phyloP scores from a whole-genome alignment of 495 filamentous ascomycete genomes.

The Geoglossum glabrum region DNA sequence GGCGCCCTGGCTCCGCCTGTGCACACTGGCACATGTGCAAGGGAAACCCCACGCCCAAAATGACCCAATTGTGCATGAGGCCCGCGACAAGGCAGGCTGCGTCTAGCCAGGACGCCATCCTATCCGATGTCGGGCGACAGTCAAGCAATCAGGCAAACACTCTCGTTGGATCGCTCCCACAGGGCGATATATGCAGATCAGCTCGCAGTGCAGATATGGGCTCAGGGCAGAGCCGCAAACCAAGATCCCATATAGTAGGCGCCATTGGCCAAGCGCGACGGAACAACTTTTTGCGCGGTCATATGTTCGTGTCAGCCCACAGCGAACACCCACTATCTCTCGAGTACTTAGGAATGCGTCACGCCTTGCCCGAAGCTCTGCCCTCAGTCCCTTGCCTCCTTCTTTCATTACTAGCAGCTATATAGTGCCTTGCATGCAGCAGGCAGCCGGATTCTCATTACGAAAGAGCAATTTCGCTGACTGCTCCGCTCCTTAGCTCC shows the following conservation, averaged over 20 bases:
- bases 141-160: not conserved
- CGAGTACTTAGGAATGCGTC: not conserved
- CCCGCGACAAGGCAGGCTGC: not conserved
- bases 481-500: not conserved
- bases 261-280: not conserved
- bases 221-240: not conserved
- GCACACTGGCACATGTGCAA: not conserved
- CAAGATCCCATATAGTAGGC: not conserved
- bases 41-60: not conserved
- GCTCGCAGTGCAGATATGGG: not conserved
- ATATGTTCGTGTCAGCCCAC: not conserved
- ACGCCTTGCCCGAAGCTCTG: not conserved
- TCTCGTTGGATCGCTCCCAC: not conserved
- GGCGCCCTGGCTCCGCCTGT: not conserved
- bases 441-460: not conserved
- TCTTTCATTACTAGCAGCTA: not conserved
- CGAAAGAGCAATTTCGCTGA: not conserved
- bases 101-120: not conserved
- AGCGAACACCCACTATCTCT: not conserved
- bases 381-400: not conserved
- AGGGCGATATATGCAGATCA: not conserved
- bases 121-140: not conserved
- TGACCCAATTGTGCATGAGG: not conserved
- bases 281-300: not conserved
- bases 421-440: not conserved